A percentile compares a stretch with the other conserved stretches of the same genome.
phyloP scores from a whole-genome alignment of 768 basidiomycete species.

The Cyclocybe aegerita region DNA sequence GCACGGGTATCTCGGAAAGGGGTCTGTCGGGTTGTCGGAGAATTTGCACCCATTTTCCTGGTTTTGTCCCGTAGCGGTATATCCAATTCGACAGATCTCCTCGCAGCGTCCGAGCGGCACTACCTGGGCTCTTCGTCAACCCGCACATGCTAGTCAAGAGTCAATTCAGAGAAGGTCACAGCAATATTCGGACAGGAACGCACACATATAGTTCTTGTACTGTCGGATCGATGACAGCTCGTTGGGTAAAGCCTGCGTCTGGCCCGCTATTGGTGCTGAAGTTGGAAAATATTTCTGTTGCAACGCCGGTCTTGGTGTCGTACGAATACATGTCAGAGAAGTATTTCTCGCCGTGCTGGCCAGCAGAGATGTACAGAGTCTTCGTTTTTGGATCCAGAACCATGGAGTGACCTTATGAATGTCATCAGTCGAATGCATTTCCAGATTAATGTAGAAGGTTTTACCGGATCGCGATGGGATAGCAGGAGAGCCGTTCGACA shows the following conservation, averaged over 20 bases:
- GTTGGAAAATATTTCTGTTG: slow-evolving; percentile 62
- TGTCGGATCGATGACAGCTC: slow-evolving; percentile 65
- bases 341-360: slow-evolving; percentile 65
- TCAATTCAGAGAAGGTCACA: neutral
- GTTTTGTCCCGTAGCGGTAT: slow-evolving; percentile 57
- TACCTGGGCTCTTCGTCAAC: slow-evolving; percentile 42
- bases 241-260: slow-evolving; percentile 70
- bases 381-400: slow-evolving; percentile 61
- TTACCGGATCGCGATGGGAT: slow-evolving; percentile 65
- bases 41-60: slow-evolving; percentile 68
- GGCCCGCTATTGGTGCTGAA: slow-evolving; percentile 64
- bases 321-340: slow-evolving; percentile 78
- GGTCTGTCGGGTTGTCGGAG: slow-evolving; percentile 33
- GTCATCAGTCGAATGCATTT: neutral
- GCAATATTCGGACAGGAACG: slow-evolving; percentile 20
- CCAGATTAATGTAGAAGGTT: slow-evolving; percentile 7
- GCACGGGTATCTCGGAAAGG: slow-evolving; percentile 42
- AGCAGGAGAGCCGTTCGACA: slow-evolving; percentile 30
- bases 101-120: slow-evolving; percentile 38
- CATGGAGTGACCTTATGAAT: slow-evolving; percentile 71
- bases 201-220: slow-evolving; percentile 75
- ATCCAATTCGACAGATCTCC: slow-evolving; percentile 63
- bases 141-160: slow-evolving; percentile 55
- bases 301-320: slow-evolving; percentile 56
- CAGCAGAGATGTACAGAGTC: slow-evolving; percentile 72